phyloP scores from a whole-genome alignment of 2,329 filamentous ascomycete species.

The Chrysoporthe puriensis region DNA sequence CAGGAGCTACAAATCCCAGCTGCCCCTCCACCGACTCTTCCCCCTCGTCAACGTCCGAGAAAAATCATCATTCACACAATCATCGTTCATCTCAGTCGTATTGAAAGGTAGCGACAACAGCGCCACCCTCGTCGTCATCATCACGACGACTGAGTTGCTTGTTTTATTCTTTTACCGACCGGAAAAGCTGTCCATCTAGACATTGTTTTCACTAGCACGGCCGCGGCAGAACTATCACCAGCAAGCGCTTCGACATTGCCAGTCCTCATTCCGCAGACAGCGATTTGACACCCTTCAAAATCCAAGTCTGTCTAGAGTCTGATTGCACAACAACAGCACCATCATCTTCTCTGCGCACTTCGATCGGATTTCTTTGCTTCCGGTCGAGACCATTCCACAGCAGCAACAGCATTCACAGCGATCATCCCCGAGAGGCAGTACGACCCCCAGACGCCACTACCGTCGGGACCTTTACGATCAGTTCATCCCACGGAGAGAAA shows the following conservation, averaged over 20 bases:
- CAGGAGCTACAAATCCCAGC: constrained; percentile 30
- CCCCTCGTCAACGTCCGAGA: constrained; percentile 24
- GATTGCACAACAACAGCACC: constrained; percentile 2
- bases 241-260: neutral
- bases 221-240: neutral
- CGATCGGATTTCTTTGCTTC: constrained; percentile 7
- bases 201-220: constrained; percentile 10
- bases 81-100: constrained; percentile 1
- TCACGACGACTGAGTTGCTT: constrained; percentile 9
- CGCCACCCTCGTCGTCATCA: constrained; percentile 6
- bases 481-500: constrained; percentile 7
- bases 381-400: constrained; percentile 17
- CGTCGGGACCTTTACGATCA: neutral
- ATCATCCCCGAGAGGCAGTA: constrained; percentile 12
- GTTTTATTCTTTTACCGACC: constrained; percentile 6
- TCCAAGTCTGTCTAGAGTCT: constrained; percentile 2
- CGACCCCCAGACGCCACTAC: neutral
- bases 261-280: neutral
- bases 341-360: constrained; percentile 1
- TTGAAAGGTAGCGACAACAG: constrained; percentile 10
- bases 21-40: constrained; percentile 28
- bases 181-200: constrained; percentile 6
- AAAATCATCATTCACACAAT: constrained; percentile 15
- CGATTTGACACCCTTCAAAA: constrained; percentile 5
- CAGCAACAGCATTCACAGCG: constrained; percentile 13